Percentiles rank a stretch among this genome's conserved stretches.
Evolutionary conservation across 345 rosid species (phyloP).

Genomic region (Eucalyptus regnans): DNA sequence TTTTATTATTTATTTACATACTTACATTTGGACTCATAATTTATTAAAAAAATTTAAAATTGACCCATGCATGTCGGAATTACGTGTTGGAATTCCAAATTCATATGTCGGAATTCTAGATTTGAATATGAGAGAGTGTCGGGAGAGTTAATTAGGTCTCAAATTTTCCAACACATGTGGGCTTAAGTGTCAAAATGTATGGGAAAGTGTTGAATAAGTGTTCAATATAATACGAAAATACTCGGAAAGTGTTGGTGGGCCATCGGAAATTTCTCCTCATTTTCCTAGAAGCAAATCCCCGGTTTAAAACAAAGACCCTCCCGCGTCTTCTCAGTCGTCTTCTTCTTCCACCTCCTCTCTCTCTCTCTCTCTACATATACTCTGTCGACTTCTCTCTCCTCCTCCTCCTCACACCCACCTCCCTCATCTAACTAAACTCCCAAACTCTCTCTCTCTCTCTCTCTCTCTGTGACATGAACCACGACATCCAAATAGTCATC

Average conservation of each 20-base stretch:
- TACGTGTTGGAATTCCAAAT: accelerated
- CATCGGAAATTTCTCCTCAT: neutral
- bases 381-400: neutral
- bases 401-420: neutral
- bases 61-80: accelerated
- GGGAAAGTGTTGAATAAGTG: no score
- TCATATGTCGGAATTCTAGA: accelerated
- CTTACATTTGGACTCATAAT: no score
- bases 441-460: neutral
- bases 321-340: neutral
- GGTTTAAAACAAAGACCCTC: neutral
- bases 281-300: neutral
- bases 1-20: no score
- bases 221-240: accelerated
- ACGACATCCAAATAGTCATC: neutral
- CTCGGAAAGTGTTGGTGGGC: no score
- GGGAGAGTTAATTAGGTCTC: no score
- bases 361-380: neutral
- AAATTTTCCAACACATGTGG: accelerated
- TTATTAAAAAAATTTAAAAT: no score
- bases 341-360: neutral
- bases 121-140: accelerated
- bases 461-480: neutral
- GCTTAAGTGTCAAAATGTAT: no score
- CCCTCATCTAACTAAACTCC: neutral